A percentile compares a stretch with the other conserved stretches of the same genome.
These are phyloP conservation scores for Chaetomiaceae sp. DNA, from an alignment of 2,329 filamentous ascomycete genomes.

Conservation along the genomic window DNA sequence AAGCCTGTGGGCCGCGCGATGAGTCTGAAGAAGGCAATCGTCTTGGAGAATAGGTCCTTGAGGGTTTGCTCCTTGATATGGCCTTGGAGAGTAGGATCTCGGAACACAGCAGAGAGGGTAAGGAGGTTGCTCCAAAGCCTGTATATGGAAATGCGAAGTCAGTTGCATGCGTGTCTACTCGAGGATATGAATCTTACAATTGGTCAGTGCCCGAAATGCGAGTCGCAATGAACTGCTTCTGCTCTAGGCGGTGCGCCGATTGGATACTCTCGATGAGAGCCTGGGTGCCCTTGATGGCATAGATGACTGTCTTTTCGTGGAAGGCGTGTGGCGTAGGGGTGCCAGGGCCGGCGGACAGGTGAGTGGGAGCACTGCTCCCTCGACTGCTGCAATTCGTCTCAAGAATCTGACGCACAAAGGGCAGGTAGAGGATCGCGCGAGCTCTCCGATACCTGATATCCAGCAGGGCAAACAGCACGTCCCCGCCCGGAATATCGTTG, in stretches of 20 bases:
- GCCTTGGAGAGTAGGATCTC: slow-evolving; percentile 56
- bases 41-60: slow-evolving; percentile 61
- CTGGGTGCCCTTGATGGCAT: slow-evolving; percentile 60
- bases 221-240: slow-evolving; percentile 76
- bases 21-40: slow-evolving; percentile 69
- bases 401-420: slow-evolving; percentile 60
- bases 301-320: slow-evolving; percentile 44
- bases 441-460: slow-evolving; percentile 95
- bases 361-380: no score
- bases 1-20: slow-evolving; percentile 71
- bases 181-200: slow-evolving; percentile 60
- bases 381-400: slow-evolving; percentile 40
- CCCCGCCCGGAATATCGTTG: slow-evolving; percentile 62
- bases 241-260: slow-evolving; percentile 65
- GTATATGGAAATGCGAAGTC: not conserved
- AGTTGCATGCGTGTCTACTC: no score
- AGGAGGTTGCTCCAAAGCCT: slow-evolving; percentile 94
- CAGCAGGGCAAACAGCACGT: slow-evolving; percentile 78
- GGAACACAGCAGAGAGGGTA: slow-evolving; percentile 78
- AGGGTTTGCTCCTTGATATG: slow-evolving; percentile 56
- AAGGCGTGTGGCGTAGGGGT: no score
- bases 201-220: slow-evolving; percentile 94
- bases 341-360: slow-evolving; percentile 21
- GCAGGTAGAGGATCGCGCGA: slow-evolving; percentile 81
- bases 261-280: slow-evolving; percentile 80